These are phyloP conservation scores for Solanum sparsipilum DNA, from an alignment of 257 asterid species.

Conservation along the genomic window DNA sequence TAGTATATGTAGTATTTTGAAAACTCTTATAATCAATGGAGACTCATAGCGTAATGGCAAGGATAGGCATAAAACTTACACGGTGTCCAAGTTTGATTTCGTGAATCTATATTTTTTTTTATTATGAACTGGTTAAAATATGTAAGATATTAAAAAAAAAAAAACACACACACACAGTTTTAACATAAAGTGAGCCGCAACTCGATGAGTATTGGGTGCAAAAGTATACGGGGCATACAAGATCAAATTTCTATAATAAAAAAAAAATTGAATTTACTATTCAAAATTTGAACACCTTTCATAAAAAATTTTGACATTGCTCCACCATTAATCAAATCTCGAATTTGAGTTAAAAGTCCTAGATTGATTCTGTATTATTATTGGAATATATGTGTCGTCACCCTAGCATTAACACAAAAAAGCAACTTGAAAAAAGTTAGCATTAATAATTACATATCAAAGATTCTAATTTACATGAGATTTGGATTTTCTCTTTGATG, in stretches of 20 bases:
- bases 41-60: neutral
- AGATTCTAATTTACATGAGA: neutral
- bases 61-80: too few relatives aligned
- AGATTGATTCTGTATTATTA: too few relatives aligned
- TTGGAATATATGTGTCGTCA: neutral
- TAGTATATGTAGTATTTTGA: too few relatives aligned
- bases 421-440: neutral
- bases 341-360: neutral
- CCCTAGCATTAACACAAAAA: neutral
- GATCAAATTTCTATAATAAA: neutral
- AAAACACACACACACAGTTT: neutral
- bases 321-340: too few relatives aligned
- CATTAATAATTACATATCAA: neutral
- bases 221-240: neutral
- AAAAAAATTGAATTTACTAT: too few relatives aligned
- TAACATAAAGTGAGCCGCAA: too few relatives aligned
- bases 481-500: neutral
- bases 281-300: neutral
- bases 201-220: neutral
- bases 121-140: too few relatives aligned
- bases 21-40: too few relatives aligned
- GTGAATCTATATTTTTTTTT: too few relatives aligned
- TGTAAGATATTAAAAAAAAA: too few relatives aligned
- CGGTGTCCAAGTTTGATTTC: too few relatives aligned
- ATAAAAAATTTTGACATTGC: fast-evolving